These are phyloP conservation scores for Elaeagnus macrophylla DNA, from an alignment of 306 rosid genomes.

Conservation along the genomic window DNA sequence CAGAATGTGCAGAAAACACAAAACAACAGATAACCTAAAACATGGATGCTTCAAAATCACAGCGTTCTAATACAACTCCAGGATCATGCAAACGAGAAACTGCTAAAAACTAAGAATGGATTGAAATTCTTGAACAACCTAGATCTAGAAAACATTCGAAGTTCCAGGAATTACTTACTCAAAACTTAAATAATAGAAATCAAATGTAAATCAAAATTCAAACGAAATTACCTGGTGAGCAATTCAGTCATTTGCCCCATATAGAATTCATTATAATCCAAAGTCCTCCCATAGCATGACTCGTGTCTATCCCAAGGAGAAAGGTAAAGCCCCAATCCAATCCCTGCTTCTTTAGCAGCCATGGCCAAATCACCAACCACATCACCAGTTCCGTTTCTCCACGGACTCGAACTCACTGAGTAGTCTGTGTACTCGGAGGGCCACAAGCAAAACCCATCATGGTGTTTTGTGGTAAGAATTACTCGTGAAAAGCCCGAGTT, in stretches of 20 bases:
- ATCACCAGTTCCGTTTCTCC: slow-evolving; percentile 68
- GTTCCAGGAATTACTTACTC: not conserved
- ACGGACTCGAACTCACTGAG: slow-evolving; percentile 51
- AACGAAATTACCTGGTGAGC: slow-evolving; percentile 52
- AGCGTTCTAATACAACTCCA: slow-evolving; percentile 3
- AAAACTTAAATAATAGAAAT: not conserved
- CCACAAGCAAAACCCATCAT: slow-evolving; percentile 93
- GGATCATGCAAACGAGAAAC: not conserved
- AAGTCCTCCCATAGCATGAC: slow-evolving; percentile 40
- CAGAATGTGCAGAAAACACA: not conserved
- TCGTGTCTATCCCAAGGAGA: slow-evolving; percentile 99
- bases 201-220: not conserved
- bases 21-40: not conserved
- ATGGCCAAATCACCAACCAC: slow-evolving; percentile 58
- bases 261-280: slow-evolving; percentile 63
- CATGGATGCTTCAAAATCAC: not conserved
- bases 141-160: not conserved
- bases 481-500: slow-evolving; percentile 55
- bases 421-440: slow-evolving; percentile 71
- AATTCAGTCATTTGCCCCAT: slow-evolving; percentile 81
- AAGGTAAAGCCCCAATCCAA: slow-evolving; percentile 68
- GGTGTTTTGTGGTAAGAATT: slow-evolving; percentile 72
- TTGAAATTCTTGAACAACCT: not conserved
- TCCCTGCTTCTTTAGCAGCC: slow-evolving; percentile 57
- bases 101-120: not conserved